Evolutionary conservation across 1,284 basidiomycete species (phyloP), one percentile per base, ranked within the genome.

Genomic region (Moesziomyces aphidis): DNA sequence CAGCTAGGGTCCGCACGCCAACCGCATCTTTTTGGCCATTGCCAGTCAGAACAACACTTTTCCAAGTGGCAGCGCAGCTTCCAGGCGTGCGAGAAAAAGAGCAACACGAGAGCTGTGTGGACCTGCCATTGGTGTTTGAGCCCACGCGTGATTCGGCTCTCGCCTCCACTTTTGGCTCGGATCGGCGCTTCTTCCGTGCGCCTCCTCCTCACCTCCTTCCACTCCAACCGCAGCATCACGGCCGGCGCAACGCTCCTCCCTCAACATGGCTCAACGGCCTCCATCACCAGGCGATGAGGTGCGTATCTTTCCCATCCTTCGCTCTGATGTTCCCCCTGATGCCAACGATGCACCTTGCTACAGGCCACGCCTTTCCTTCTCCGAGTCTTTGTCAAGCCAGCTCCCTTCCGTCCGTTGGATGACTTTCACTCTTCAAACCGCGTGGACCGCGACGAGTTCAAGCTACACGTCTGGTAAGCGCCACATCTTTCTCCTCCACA

Each of bases 401-500:
- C 64, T 4, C 72, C 76, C 5, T 69, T 72, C 44, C 59, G 76
- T 7, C 71, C 63, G 7, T 45, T 79, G 15, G 46, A 53, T 4
- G 75, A 79, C 54, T 77, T 80, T 57, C 57, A 62, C n/a, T 8
- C 49, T 13, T 48, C 58, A 2, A n/a, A 15, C 1, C 55, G 60
- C 15, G 19, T 64, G 2, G 8, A 45, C 22, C 52, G 61, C 4
- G 76, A 78, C 26, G 73, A 79, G 55, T 65, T 65, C 46, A 65
- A 69, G 55, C 45, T 81, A 19, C 70, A 80, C 23, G 73, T 73
- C 5, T 81, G 79, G 78, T 78, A 48, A 52, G 70, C 34, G n/a
- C 19, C 49, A 6, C n/a, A 15, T 17, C 4, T 28, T 2, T 6
- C 22, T 50, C 23, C 9, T 15, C 5, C 15, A 17, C 11, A 11